Evolutionary conservation across 108 stramenopile genomes (phyloP).

Genomic region (Parietichytrium sp.): DNA sequence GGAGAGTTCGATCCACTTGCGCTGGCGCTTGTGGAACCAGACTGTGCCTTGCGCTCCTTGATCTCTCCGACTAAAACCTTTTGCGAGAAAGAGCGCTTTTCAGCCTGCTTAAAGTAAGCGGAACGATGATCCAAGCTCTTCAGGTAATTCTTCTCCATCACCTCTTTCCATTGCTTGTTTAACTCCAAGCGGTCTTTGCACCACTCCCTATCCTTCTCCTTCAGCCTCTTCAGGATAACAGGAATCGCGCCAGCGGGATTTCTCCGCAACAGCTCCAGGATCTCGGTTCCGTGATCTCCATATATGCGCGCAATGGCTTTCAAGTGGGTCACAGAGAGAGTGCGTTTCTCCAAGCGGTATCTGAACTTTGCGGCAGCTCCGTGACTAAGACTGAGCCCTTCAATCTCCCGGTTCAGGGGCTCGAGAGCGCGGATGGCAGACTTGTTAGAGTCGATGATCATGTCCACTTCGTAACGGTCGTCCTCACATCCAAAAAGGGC

Average conservation of each 20-base stretch:
- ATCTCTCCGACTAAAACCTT: constrained; percentile 16
- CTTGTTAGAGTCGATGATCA: constrained; percentile 90
- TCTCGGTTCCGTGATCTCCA: constrained; percentile 75
- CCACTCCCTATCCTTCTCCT: constrained; percentile 95
- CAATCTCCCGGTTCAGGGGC: constrained; percentile 85
- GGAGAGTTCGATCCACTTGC: not conserved
- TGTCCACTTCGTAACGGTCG: constrained; percentile 97
- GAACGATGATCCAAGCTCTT: constrained; percentile 62
- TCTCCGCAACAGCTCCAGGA: constrained; percentile 82
- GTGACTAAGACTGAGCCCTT: constrained; percentile 67
- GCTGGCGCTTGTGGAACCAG: not conserved
- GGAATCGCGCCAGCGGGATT: constrained; percentile 90
- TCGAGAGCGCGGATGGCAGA: constrained; percentile 81
- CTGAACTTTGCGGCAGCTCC: constrained; percentile 70
- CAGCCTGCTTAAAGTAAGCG: constrained; percentile 53
- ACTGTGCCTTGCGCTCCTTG: not conserved
- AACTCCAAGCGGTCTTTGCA: constrained; percentile 73
- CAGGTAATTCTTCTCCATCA: constrained; percentile 51
- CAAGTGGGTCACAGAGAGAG: constrained; percentile 84
- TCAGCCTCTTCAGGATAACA: constrained; percentile 84
- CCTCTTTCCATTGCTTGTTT: constrained; percentile 66
- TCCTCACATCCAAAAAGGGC: constrained; percentile 92
- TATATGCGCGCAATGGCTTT: constrained; percentile 91
- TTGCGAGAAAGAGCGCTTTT: constrained; percentile 48
- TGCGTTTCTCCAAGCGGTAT: constrained; percentile 68